phyloP scores from a whole-genome alignment of 1,284 basidiomycete species.

The Leccinum holopus region DNA sequence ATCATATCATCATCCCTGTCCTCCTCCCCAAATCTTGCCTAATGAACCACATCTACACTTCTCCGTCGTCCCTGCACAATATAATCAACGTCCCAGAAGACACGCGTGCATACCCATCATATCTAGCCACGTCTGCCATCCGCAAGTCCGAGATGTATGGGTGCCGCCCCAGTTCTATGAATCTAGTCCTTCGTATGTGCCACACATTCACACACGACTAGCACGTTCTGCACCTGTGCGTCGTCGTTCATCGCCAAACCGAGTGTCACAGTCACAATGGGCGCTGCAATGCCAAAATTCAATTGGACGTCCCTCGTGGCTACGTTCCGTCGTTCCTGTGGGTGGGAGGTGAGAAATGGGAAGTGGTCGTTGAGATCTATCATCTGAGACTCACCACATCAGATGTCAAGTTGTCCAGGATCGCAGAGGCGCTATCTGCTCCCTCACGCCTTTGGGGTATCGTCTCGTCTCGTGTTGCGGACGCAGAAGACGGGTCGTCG shows the following conservation, averaged over 20 bases:
- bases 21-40: background rate
- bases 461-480: no score
- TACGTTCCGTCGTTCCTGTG: no score
- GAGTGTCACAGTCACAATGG: no score
- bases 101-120: background rate
- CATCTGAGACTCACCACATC: background rate
- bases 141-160: background rate
- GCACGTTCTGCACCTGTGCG: background rate
- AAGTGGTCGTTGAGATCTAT: background rate
- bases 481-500: no score
- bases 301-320: no score
- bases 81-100: background rate
- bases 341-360: no score
- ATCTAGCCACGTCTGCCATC: background rate
- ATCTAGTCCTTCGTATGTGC: background rate
- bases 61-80: conserved; percentile 6
- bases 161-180: background rate
- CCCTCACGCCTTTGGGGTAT: no score
- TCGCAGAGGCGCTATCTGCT: no score
- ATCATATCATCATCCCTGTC: background rate
- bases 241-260: no score
- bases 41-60: background rate
- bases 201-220: background rate
- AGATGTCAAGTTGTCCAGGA: no score
- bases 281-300: no score